phyloP scores from a whole-genome alignment of 257 asterid species.

The Rhazya stricta region DNA sequence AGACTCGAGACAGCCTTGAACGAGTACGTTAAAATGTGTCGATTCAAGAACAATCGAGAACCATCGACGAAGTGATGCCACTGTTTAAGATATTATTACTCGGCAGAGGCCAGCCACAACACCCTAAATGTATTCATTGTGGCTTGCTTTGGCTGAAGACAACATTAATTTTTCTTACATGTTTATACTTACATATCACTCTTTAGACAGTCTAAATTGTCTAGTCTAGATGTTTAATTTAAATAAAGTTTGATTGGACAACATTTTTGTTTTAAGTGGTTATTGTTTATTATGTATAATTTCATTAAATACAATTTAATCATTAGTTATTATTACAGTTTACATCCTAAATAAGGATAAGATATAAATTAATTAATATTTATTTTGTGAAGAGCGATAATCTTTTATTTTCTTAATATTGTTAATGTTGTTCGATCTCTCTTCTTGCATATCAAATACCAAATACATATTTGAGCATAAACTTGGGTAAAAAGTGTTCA shows the following conservation, averaged over 20 bases:
- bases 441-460: slow-evolving; percentile 3
- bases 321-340: too few relatives aligned
- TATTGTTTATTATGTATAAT: too few relatives aligned
- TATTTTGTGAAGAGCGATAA: slow-evolving; percentile 6
- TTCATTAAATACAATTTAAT: too few relatives aligned
- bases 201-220: too few relatives aligned
- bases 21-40: not conserved
- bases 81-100: not conserved
- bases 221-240: too few relatives aligned
- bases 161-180: not conserved
- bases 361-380: too few relatives aligned
- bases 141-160: not conserved
- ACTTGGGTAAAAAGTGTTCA: not conserved
- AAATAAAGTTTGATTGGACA: too few relatives aligned
- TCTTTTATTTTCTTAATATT: slow-evolving; percentile 4
- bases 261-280: too few relatives aligned
- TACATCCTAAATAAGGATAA: too few relatives aligned
- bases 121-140: not conserved
- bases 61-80: slow-evolving; percentile 14
- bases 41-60: slow-evolving; percentile 13
- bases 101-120: not conserved
- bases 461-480: not conserved
- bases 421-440: not conserved
- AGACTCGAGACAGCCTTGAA: not conserved
- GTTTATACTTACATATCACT: too few relatives aligned